These are phyloP conservation scores for Gloeostereum incarnatum DNA, from an alignment of 768 basidiomycete genomes.

Conservation along the genomic window DNA sequence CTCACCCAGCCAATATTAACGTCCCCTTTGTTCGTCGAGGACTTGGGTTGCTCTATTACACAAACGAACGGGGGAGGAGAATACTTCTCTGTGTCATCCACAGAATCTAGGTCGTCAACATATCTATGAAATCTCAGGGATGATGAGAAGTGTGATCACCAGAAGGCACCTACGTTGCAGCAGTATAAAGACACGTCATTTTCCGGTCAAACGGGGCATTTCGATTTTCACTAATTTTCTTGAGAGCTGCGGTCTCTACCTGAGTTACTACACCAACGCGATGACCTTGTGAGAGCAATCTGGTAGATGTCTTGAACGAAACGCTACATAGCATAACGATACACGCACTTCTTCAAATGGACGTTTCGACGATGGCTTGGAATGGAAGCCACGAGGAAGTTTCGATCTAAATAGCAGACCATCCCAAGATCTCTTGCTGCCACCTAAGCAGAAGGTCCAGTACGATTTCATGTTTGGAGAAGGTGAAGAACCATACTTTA, in stretches of 20 bases:
- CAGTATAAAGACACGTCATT: slow-evolving; percentile 75
- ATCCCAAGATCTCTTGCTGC: slow-evolving; percentile 76
- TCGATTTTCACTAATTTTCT: slow-evolving; percentile 71
- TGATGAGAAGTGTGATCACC: slow-evolving; percentile 3
- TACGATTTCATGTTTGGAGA: slow-evolving; percentile 4
- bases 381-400: slow-evolving; percentile 69
- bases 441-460: slow-evolving; percentile 29
- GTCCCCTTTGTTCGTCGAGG: slow-evolving; percentile 14
- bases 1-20: slow-evolving; percentile 64
- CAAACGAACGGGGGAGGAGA: slow-evolving; percentile 62
- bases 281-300: slow-evolving; percentile 69
- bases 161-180: slow-evolving; percentile 63
- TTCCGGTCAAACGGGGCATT: slow-evolving; percentile 66
- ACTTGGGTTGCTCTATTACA: slow-evolving; percentile 53
- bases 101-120: slow-evolving; percentile 70
- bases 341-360: slow-evolving; percentile 66
- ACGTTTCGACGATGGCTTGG: slow-evolving; percentile 60
- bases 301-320: slow-evolving; percentile 14
- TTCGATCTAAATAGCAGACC: slow-evolving; percentile 60
- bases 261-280: slow-evolving; percentile 82
- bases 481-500: slow-evolving; percentile 29
- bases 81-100: slow-evolving; percentile 49
- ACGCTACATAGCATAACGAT: neutral
- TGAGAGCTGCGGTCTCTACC: slow-evolving; percentile 81
- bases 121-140: slow-evolving; percentile 39